Conservation (phyloP, 768 basidiomycete genomes). For the Lactarius hatsudake region DNA sequence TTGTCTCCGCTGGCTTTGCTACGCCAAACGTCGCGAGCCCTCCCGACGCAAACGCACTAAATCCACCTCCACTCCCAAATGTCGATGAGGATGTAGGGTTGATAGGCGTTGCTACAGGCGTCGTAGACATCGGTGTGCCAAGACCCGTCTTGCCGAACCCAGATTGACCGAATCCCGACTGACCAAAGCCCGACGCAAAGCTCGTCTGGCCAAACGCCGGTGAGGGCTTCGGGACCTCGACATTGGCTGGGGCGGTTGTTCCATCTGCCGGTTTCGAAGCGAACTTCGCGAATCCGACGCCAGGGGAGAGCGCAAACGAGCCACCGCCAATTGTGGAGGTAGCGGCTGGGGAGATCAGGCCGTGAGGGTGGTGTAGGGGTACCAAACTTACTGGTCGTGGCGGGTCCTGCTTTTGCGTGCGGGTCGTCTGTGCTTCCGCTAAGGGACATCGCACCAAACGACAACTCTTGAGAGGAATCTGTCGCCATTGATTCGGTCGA, state of each 20-base stretch:
- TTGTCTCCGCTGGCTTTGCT: slow-evolving; percentile 16
- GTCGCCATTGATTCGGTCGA: slow-evolving; percentile 26
- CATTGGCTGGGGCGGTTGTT: background rate
- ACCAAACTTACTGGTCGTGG: slow-evolving; percentile 32
- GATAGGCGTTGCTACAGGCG: slow-evolving; percentile 23
- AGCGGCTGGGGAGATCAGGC: background rate
- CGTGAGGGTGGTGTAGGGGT: slow-evolving; percentile 22
- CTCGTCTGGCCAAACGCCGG: slow-evolving; percentile 28
- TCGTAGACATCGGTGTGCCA: slow-evolving; percentile 29
- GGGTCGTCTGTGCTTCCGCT: slow-evolving; percentile 25
- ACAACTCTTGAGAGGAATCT: slow-evolving; percentile 21
- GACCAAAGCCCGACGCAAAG: slow-evolving; percentile 30
- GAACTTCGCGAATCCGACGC: slow-evolving; percentile 33
- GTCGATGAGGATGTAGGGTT: slow-evolving; percentile 21
- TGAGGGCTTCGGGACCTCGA: slow-evolving; percentile 24
- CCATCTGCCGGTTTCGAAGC: slow-evolving; percentile 19
- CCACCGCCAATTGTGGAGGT: slow-evolving; percentile 24
- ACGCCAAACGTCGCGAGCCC: slow-evolving; percentile 27
- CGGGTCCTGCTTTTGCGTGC: slow-evolving; percentile 22
- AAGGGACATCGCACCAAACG: slow-evolving; percentile 33
- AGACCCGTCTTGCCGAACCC: slow-evolving; percentile 30
- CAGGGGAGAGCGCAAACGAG: slow-evolving; percentile 30
- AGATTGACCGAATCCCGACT: slow-evolving; percentile 37
- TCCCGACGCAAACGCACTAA: slow-evolving; percentile 32
- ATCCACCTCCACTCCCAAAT: slow-evolving; percentile 27